phyloP scores from a whole-genome alignment of 257 asterid genomes.

The Nicotiana benthamiana region DNA sequence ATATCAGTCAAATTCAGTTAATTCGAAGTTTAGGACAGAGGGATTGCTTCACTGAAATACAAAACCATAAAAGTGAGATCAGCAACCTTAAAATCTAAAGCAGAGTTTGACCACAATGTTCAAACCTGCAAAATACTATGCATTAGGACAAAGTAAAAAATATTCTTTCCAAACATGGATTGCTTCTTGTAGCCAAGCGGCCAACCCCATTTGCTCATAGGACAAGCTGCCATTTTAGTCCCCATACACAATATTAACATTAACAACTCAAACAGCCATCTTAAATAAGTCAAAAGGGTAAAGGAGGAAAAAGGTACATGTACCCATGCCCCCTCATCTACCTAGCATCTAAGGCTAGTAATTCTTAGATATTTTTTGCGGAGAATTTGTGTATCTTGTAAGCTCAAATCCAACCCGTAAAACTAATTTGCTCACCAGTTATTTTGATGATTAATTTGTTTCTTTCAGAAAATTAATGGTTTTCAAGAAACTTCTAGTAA shows the following conservation, averaged over 20 bases:
- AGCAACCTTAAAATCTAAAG: neutral
- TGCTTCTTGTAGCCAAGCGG: neutral
- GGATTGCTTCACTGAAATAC: neutral
- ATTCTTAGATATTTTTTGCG: neutral
- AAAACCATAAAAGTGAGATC: neutral
- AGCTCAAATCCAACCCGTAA: neutral
- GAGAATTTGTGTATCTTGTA: neutral
- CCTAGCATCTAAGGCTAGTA: neutral
- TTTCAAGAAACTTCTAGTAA: constrained; percentile 43
- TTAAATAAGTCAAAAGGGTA: neutral
- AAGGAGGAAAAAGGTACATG: neutral
- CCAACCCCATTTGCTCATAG: neutral
- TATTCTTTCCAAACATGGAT: neutral
- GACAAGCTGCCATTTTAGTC: neutral
- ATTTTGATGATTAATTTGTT: neutral
- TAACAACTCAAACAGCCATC: neutral
- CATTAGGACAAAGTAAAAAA: neutral
- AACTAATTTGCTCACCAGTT: neutral
- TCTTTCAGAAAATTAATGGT: constrained; percentile 43
- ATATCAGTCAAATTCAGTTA: no score
- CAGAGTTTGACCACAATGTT: neutral
- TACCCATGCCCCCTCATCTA: neutral
- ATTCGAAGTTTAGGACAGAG: neutral
- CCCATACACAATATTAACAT: neutral
- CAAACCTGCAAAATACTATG: neutral